Percentiles rank a stretch among this genome's conserved stretches.
These are phyloP conservation scores for Vitis hybrid DNA, from an alignment of 177 flowering plant species.

Conservation along the genomic window DNA sequence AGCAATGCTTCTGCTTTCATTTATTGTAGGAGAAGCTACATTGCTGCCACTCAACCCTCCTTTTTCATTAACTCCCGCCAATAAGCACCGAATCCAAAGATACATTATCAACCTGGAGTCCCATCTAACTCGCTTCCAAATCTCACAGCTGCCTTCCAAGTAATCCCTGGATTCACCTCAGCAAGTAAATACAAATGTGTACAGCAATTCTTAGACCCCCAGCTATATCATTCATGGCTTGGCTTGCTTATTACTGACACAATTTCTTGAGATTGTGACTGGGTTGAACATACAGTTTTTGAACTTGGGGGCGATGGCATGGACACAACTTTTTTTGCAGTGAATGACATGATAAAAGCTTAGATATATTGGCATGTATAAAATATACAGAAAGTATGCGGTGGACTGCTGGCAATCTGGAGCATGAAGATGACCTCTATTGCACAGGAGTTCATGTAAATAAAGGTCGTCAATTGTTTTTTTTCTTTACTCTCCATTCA, in stretches of 20 bases:
- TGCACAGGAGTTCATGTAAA: constrained; percentile 1
- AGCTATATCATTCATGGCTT: background rate
- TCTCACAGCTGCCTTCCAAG: constrained; percentile 10
- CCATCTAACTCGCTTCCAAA: constrained; percentile 23
- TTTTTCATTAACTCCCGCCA: constrained; percentile 31
- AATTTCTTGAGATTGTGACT: background rate
- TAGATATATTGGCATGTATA: background rate
- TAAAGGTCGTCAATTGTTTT: background rate
- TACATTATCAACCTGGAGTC: constrained; percentile 37
- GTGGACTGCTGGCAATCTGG: background rate
- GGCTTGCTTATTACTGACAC: background rate
- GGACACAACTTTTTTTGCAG: background rate
- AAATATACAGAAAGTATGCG: constrained; percentile 1
- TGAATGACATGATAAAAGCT: background rate
- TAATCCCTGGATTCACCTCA: background rate
- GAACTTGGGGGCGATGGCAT: background rate
- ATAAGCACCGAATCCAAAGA: constrained; percentile 35
- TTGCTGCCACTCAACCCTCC: constrained; percentile 48
- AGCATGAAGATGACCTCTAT: background rate
- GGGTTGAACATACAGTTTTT: background rate
- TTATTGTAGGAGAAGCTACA: constrained; percentile 46
- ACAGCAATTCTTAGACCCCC: constrained; percentile 3
- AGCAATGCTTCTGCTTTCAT: constrained; percentile 47
- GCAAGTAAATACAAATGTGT: constrained; percentile 20
- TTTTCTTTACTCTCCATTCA: background rate